Evolutionary conservation across 768 basidiomycete species (phyloP).

Genomic region (Lepiota brunneoincarnata): DNA sequence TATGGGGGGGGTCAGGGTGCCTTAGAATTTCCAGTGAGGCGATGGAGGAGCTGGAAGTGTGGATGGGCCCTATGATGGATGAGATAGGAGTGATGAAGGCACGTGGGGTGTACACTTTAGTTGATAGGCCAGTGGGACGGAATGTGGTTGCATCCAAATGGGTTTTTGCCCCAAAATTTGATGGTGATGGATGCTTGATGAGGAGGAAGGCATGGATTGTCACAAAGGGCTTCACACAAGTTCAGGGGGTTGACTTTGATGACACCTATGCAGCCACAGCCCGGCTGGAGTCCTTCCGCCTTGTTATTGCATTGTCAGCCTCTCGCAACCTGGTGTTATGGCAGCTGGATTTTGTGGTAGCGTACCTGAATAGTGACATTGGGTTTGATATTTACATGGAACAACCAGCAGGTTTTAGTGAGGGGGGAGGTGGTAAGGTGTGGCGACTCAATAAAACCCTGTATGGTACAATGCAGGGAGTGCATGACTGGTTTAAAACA

Average conservation of each 20-base stretch:
- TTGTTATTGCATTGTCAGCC: conserved; percentile 26
- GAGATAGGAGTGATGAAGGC: conserved; percentile 20
- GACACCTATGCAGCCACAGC: background rate
- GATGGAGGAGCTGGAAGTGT: conserved; percentile 15
- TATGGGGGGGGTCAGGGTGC: background rate
- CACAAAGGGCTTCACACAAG: conserved; percentile 22
- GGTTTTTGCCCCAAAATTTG: conserved; percentile 21
- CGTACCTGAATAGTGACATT: conserved; percentile 31
- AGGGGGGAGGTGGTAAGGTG: conserved; percentile 2
- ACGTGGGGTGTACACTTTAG: conserved; percentile 20
- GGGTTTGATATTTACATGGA: conserved; percentile 16
- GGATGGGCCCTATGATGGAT: conserved; percentile 12
- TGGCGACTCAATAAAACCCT: too few species aligned
- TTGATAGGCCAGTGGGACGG: conserved; percentile 29
- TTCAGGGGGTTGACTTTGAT: conserved; percentile 30
- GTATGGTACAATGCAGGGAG: too few species aligned
- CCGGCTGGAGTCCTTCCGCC: conserved; percentile 18
- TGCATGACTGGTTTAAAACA: too few species aligned
- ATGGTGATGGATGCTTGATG: conserved; percentile 17
- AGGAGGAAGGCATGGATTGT: conserved; percentile 22
- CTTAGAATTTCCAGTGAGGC: conserved; percentile 11
- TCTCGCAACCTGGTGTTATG: conserved; percentile 24
- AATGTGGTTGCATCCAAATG: conserved; percentile 19
- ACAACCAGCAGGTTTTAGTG: conserved; percentile 4
- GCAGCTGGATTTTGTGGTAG: conserved; percentile 30